These are phyloP conservation scores for Hypoxylon sp. DNA, from an alignment of 2,329 filamentous ascomycete species.

Conservation along the genomic window DNA sequence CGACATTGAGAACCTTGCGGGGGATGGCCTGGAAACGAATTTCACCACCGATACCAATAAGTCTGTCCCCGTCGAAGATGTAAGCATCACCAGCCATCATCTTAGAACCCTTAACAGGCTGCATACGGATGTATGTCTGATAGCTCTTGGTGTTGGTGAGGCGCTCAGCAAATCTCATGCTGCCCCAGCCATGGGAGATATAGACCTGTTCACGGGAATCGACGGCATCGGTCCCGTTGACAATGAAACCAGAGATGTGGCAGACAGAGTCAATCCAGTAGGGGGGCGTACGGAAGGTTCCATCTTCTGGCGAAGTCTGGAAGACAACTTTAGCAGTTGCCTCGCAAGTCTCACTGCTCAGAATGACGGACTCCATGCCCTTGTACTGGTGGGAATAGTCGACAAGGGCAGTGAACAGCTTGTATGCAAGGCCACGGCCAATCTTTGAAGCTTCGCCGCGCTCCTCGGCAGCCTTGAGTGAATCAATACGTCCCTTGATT, in stretches of 20 bases:
- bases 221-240: constrained; percentile 71
- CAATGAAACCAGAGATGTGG: constrained; percentile 73
- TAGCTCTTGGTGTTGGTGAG: constrained; percentile 64
- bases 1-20: constrained; percentile 75
- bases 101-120: constrained; percentile 65
- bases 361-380: constrained; percentile 72
- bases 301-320: constrained; percentile 64
- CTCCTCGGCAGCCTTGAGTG: constrained; percentile 72
- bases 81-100: constrained; percentile 69
- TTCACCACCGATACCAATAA: constrained; percentile 66
- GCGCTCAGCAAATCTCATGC: constrained; percentile 65
- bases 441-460: constrained; percentile 79
- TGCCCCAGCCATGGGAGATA: constrained; percentile 73
- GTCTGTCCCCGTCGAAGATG: constrained; percentile 66
- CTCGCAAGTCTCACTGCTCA: constrained; percentile 67
- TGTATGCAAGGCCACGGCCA: constrained; percentile 83
- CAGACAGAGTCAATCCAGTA: constrained; percentile 73
- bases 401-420: constrained; percentile 72
- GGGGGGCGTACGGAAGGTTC: constrained; percentile 69
- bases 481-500: constrained; percentile 74
- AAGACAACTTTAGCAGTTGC: constrained; percentile 68
- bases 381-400: constrained; percentile 69
- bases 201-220: constrained; percentile 69
- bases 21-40: constrained; percentile 78
- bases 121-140: constrained; percentile 72